These are phyloP conservation scores for Spinacia oleracea DNA, from an alignment of 179 eudicot species.

Conservation along the genomic window DNA sequence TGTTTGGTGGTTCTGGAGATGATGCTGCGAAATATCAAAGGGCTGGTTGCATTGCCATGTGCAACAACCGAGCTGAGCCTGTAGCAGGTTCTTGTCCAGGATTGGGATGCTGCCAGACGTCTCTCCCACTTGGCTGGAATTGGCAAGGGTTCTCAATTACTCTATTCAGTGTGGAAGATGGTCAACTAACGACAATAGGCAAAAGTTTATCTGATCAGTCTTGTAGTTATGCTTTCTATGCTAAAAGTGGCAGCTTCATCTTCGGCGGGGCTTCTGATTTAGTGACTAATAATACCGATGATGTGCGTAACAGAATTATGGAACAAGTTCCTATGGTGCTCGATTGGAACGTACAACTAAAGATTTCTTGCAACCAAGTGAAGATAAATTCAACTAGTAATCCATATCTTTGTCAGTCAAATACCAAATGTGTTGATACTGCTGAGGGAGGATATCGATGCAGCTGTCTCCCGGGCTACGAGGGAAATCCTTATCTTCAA, in stretches of 20 bases:
- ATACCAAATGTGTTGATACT: conserved; percentile 34
- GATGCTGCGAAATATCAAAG: not conserved
- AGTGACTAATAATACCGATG: conserved; percentile 15
- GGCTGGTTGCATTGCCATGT: not conserved
- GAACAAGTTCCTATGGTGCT: conserved; percentile 38
- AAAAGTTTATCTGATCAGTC: not conserved
- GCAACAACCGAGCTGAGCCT: not conserved
- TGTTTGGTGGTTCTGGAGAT: not conserved
- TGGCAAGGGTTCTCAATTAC: not conserved
- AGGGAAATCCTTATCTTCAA: conserved; percentile 62
- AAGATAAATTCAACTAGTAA: not conserved
- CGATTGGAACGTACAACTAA: conserved; percentile 39
- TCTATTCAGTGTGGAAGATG: not conserved
- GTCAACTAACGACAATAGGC: not conserved
- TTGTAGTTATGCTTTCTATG: not conserved
- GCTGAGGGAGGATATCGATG: conserved; percentile 49
- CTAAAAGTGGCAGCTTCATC: not conserved
- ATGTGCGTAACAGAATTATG: not conserved
- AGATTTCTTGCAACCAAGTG: not conserved
- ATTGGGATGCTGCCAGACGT: not conserved
- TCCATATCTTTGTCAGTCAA: conserved; percentile 29
- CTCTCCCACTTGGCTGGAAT: not conserved
- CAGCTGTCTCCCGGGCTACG: conserved; percentile 38
- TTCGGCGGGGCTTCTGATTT: not conserved
- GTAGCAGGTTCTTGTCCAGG: not conserved